phyloP scores from a whole-genome alignment of 148 eudicot genomes.

The Vaccinium vitisidaea region DNA sequence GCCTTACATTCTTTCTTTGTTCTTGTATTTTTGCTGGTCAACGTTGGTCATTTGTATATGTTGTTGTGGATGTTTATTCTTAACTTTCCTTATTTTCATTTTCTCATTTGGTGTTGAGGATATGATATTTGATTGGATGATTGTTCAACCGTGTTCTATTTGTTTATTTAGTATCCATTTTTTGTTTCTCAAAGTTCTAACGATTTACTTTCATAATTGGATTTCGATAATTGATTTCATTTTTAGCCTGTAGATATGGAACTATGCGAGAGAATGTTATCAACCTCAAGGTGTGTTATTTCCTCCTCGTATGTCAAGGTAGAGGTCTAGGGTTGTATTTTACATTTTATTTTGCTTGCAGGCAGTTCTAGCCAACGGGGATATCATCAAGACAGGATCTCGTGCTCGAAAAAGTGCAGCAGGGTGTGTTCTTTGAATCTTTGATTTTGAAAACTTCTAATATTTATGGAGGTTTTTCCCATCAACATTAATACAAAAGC shows the following conservation, averaged over 20 bases:
- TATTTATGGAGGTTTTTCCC: not conserved
- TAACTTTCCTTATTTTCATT: not conserved
- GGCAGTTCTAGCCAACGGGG: conserved; percentile 89
- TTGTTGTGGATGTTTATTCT: not conserved
- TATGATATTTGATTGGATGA: not conserved
- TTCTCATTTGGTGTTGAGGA: not conserved
- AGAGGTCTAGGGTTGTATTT: not conserved
- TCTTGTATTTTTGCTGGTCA: not conserved
- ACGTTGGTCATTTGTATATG: not conserved
- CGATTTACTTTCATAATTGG: conserved; percentile 3
- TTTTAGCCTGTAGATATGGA: conserved; percentile 83
- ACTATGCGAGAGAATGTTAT: conserved; percentile 99
- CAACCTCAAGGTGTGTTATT: conserved; percentile 67
- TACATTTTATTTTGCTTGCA: conserved; percentile 25
- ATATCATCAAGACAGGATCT: conserved; percentile 85
- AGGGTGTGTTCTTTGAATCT: conserved; percentile 59
- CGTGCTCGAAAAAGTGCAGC: conserved; percentile 99
- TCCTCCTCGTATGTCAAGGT: conserved; percentile 15
- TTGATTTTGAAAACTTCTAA: not conserved
- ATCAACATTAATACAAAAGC: not conserved
- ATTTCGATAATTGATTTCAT: conserved; percentile 24
- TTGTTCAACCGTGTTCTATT: not conserved
- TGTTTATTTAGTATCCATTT: not conserved
- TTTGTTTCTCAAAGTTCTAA: not conserved
- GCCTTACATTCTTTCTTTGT: not conserved